phyloP scores from a whole-genome alignment of 2,329 filamentous ascomycete species.

The Mollisia scopiformis region DNA sequence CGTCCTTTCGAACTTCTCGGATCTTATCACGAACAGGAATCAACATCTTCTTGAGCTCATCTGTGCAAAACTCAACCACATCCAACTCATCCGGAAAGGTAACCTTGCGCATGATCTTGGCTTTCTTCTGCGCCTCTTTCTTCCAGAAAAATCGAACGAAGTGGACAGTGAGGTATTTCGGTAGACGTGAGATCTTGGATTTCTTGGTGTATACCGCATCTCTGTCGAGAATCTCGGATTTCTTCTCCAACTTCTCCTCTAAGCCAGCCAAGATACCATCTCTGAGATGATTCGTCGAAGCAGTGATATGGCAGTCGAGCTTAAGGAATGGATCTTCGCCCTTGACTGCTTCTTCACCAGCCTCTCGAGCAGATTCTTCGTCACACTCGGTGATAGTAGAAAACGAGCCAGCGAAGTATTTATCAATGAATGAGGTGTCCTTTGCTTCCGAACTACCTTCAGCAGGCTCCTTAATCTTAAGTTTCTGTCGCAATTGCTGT shows the following conservation, averaged over 20 bases:
- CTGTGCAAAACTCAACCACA: slow-evolving; percentile 92
- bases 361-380: slow-evolving; percentile 75
- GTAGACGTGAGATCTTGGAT: slow-evolving; percentile 85
- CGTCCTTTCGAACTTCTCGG: slow-evolving; percentile 91
- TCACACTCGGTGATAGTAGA: slow-evolving; percentile 81
- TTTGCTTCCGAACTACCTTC: slow-evolving; percentile 50
- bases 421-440: slow-evolving; percentile 79
- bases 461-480: slow-evolving; percentile 63
- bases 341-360: slow-evolving; percentile 69
- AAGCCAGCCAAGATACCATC: slow-evolving; percentile 85
- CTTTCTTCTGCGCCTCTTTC: slow-evolving; percentile 93
- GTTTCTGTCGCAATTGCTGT: slow-evolving; percentile 76
- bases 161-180: slow-evolving; percentile 95
- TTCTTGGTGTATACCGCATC: slow-evolving; percentile 88
- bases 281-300: slow-evolving; percentile 82
- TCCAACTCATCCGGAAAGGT: slow-evolving; percentile 94
- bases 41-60: slow-evolving; percentile 80
- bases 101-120: slow-evolving; percentile 99
- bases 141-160: slow-evolving; percentile 99
- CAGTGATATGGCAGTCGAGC: slow-evolving; percentile 93
- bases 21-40: slow-evolving; percentile 96
- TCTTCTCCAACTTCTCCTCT: slow-evolving; percentile 90
- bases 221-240: slow-evolving; percentile 74
- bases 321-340: slow-evolving; percentile 82
- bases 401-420: slow-evolving; percentile 85